A percentile compares a stretch with the other conserved stretches of the same genome.
These are phyloP conservation scores for Ceratobasidium sp. DNA, from an alignment of 1,284 basidiomycete genomes.

Conservation along the genomic window DNA sequence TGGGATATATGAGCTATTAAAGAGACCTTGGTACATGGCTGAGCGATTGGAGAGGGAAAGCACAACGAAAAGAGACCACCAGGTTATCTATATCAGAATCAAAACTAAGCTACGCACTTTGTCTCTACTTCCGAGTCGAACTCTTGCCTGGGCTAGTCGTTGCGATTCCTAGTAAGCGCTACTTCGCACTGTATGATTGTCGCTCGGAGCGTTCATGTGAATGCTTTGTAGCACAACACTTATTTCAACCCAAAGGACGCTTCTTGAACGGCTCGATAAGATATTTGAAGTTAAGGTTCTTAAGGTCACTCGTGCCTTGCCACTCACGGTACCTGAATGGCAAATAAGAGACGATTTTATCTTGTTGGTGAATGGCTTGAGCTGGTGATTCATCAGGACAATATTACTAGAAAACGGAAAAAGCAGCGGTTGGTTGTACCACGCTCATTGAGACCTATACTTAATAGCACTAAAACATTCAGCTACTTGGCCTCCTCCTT, in stretches of 20 bases:
- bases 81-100: not conserved
- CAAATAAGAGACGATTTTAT: not conserved
- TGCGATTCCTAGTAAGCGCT: not conserved
- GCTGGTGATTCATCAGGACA: not conserved
- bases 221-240: not conserved
- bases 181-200: too few species aligned
- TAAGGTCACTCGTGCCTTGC: not conserved
- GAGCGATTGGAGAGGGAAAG: not conserved
- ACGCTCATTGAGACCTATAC: not conserved
- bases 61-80: too few species aligned
- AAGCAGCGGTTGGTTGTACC: not conserved
- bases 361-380: not conserved
- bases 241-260: not conserved
- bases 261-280: not conserved
- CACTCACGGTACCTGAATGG: not conserved
- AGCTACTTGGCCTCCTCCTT: slow-evolving; percentile 13
- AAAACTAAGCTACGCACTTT: not conserved
- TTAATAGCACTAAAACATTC: not conserved
- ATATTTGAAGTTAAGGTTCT: not conserved
- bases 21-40: slow-evolving; percentile 22
- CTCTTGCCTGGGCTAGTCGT: not conserved
- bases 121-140: not conserved
- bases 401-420: not conserved
- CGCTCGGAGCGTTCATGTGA: not conserved
- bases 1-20: slow-evolving; percentile 25